These are phyloP conservation scores for Chrysoporthe deuterocubensis DNA, from an alignment of 2,329 filamentous ascomycete species.

Conservation along the genomic window DNA sequence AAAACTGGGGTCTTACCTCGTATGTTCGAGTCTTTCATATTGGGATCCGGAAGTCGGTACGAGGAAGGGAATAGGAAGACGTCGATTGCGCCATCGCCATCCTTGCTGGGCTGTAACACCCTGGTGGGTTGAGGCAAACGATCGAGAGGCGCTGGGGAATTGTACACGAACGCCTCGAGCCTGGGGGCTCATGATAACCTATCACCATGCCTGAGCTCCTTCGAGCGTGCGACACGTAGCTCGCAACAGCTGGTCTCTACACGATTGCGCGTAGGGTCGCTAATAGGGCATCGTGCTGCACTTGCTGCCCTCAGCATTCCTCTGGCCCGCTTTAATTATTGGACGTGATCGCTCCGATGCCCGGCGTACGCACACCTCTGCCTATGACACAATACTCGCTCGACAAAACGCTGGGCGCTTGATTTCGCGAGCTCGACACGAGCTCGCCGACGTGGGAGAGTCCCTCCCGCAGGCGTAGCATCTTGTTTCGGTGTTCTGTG, in stretches of 20 bases:
- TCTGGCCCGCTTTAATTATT: neutral
- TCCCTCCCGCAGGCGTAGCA: neutral
- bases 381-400: neutral
- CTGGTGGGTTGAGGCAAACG: neutral
- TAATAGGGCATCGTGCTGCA: neutral
- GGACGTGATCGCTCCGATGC: neutral
- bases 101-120: conserved; percentile 4
- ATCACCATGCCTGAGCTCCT: neutral
- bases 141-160: neutral
- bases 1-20: neutral
- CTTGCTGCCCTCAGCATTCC: neutral
- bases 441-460: neutral
- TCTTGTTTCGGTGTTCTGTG: neutral
- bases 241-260: too few species aligned
- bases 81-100: neutral
- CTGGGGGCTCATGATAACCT: neutral
- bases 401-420: neutral
- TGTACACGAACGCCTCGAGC: neutral
- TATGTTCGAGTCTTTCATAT: neutral
- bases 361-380: neutral
- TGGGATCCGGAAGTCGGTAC: conserved; percentile 1
- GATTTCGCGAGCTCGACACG: neutral
- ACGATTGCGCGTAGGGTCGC: too few species aligned
- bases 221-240: too few species aligned
- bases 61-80: neutral